These are phyloP conservation scores for Lunularia cruciata DNA, from an alignment of 225 moss, liverwort and hornwort genomes.

Conservation along the genomic window DNA sequence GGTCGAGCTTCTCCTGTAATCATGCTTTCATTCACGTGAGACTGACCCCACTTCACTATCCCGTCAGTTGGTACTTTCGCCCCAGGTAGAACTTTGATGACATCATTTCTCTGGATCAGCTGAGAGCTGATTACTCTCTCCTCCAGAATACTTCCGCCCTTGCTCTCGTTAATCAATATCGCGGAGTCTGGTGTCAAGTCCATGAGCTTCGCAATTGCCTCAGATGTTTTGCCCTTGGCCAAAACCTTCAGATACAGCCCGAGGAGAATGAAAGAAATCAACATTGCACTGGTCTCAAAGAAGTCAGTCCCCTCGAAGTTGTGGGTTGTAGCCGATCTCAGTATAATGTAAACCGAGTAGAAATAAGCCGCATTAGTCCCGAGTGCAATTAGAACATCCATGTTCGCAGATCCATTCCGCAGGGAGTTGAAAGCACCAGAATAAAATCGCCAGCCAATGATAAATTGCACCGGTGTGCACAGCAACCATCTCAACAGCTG, in stretches of 20 bases:
- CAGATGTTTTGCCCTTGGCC: conserved; percentile 96
- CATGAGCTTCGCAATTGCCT: conserved; percentile 96
- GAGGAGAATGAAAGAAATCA: conserved; percentile 88
- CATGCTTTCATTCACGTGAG: conserved; percentile 93
- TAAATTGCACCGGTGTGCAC: conserved; percentile 86
- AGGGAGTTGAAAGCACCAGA: conserved; percentile 89
- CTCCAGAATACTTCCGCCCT: conserved; percentile 38
- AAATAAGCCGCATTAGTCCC: conserved; percentile 98
- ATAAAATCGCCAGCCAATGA: conserved; percentile 81
- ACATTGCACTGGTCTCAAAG: conserved; percentile 97
- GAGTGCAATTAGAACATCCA: conserved; percentile 89
- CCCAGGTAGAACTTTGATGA: conserved; percentile 89
- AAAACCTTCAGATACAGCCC: conserved; percentile 89
- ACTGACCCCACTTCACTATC: conserved; percentile 72
- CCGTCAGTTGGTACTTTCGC: conserved; percentile 91
- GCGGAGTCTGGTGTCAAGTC: conserved; percentile 87
- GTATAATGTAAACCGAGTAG: conserved; percentile 77
- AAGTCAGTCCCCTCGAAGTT: conserved; percentile 83
- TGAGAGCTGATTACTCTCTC: conserved; percentile 75
- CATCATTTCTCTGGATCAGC: conserved; percentile 83
- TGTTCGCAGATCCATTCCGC: conserved; percentile 76
- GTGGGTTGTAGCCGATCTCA: conserved; percentile 61
- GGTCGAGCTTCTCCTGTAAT: conserved; percentile 86
- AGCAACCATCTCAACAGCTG: conserved; percentile 73
- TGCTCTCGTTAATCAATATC: conserved; percentile 54